Base-by-base conservation (phyloP, 1,139 yeast genomes). In the Blastobotrys capitulatus region DNA sequence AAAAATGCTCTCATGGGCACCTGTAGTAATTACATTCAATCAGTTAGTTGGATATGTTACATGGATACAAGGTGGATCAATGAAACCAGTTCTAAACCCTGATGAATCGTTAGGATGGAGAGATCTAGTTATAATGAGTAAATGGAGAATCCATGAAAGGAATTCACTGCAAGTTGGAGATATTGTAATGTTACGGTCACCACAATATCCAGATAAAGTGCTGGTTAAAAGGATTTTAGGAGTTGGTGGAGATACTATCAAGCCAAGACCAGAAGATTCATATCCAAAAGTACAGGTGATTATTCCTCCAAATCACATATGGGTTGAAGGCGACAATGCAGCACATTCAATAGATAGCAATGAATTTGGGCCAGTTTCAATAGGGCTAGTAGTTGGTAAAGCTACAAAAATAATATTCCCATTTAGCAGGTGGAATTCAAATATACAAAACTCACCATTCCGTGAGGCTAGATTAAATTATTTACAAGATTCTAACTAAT, bases 281-380 rank as follows among this genome's bases (percentile, higher is more conserved):
- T 87, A 85, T 62, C 92, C 95, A 1, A 77, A 80, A 60, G 69
- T 74, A 1, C 70, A 72, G 40, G 81, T 83, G 8, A 68, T 69
- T 25, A 70, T 90, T 2, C 96, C 96, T 3, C 68, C 86, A 50
- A 84, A 82, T 60, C 97, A 90, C 63, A 60, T 87, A 12, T 90
- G 97, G 97, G 89, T 89, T 0, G 97, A 90, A 65, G 97, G 97
- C 2, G 97, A 90, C 64, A 89, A 88, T 63, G 34, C 50, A n/a
- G 67, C 83, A 48, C 96, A 87, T 60, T 84, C 95, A 1, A 70
- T 88, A 3, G 97, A 89, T 66, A 82, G 92, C 44, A 88, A 88
- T 63, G 76, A 75, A 9, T 89, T 86, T 68, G 97, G 97, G 0
- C 95, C 96, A 0, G 77, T 89, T 1, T 83, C 95, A 36, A 76